Evolutionary conservation across 805 yeast species (phyloP).

Genomic region (Schizosaccharomyces pombe): ASM294v3 CU329670.1:4250501-4251000

Average conservation of each 20-base stretch:
- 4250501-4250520: too few species aligned
- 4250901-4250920: slow-evolving; percentile 99
- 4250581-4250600: too few species aligned
- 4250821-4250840: slow-evolving; percentile 99
- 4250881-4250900: slow-evolving; percentile 96
- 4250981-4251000: slow-evolving; percentile 94
- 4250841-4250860: slow-evolving; percentile 97
- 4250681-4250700: slow-evolving; percentile 99
- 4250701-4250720: slow-evolving; percentile 99
- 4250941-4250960: slow-evolving; percentile 83
- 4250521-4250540: too few species aligned
- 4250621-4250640: neutral
- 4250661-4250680: slow-evolving; percentile 92
- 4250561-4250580: too few species aligned
- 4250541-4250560: too few species aligned
- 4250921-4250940: slow-evolving; percentile 98
- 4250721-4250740: slow-evolving; percentile 99
- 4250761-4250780: slow-evolving; percentile 99
- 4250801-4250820: slow-evolving; percentile 99
- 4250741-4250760: slow-evolving; percentile 97
- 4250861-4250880: slow-evolving; percentile 99
- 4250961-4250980: slow-evolving; percentile 98
- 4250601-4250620: too few species aligned
- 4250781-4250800: slow-evolving; percentile 99
- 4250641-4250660: slow-evolving; percentile 17